These are phyloP conservation scores for Globisporangium heterothallicum DNA, from an alignment of 352 stramenopile genomes.

Conservation along the genomic window DNA sequence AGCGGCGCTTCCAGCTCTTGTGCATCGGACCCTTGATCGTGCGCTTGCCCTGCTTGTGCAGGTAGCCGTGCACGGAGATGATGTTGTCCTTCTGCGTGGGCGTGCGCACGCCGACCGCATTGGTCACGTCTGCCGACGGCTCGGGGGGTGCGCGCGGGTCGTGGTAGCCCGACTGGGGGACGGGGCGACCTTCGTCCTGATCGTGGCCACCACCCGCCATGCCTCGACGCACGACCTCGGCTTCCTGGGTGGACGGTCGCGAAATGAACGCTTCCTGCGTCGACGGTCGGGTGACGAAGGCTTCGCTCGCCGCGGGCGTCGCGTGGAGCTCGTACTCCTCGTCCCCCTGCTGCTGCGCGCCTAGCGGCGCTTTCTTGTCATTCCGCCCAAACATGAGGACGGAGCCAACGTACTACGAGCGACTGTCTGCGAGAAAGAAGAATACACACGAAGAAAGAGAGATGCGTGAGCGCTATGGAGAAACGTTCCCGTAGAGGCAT, in stretches of 20 bases:
- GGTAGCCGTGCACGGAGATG: conserved; percentile 85
- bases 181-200: conserved; percentile 19
- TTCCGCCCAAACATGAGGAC: conserved; percentile 39
- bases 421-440: neutral
- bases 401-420: neutral
- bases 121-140: conserved; percentile 58
- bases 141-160: conserved; percentile 40
- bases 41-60: conserved; percentile 88
- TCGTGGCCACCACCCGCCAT: neutral
- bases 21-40: conserved; percentile 84
- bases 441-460: neutral
- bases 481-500: too few species aligned
- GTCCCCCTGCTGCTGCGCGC: conserved; percentile 17
- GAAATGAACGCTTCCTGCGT: neutral
- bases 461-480: neutral
- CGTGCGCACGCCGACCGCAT: conserved; percentile 10
- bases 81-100: conserved; percentile 49
- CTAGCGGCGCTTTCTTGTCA: conserved; percentile 36
- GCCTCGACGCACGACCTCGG: conserved; percentile 53
- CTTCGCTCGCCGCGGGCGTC: conserved; percentile 51
- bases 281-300: conserved; percentile 6
- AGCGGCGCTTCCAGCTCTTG: conserved; percentile 84
- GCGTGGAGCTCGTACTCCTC: conserved; percentile 64
- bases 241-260: conserved; percentile 39
- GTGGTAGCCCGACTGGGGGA: conserved; percentile 22